Evolutionary conservation across 805 yeast species (phyloP).

Genomic region (Kodamaea hsintzibuensis): DNA sequence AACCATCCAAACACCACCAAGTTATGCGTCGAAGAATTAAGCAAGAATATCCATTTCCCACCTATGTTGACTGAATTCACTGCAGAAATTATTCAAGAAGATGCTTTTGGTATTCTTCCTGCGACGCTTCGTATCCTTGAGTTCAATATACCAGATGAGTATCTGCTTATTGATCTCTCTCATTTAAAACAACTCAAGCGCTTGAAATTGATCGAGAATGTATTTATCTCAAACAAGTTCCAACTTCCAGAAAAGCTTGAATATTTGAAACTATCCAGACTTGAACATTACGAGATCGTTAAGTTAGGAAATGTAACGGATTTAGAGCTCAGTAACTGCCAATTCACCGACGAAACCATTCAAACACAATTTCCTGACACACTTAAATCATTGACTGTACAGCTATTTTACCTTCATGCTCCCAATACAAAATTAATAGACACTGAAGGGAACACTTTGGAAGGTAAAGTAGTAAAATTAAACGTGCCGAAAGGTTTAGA

Average conservation of each 20-base stretch:
- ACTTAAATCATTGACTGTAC: neutral
- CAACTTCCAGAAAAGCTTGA: neutral
- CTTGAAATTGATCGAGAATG: neutral
- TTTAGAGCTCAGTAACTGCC: no score
- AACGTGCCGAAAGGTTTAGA: neutral
- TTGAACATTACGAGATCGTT: no score
- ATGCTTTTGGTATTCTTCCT: neutral
- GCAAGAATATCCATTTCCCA: neutral
- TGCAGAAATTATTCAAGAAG: neutral
- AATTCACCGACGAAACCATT: no score
- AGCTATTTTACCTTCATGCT: neutral
- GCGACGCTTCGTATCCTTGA: neutral
- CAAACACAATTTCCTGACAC: neutral
- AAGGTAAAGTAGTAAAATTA: neutral
- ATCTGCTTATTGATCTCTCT: neutral
- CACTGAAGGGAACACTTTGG: neutral
- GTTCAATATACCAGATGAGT: neutral
- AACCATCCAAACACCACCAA: neutral
- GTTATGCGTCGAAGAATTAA: neutral
- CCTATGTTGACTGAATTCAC: neutral
- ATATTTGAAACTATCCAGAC: neutral
- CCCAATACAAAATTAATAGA: neutral
- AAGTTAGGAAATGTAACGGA: no score
- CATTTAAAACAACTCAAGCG: neutral
- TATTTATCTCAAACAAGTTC: neutral